These are phyloP conservation scores for Plasmopara viticola DNA, from an alignment of 352 stramenopile species.

Conservation along the genomic window DNA sequence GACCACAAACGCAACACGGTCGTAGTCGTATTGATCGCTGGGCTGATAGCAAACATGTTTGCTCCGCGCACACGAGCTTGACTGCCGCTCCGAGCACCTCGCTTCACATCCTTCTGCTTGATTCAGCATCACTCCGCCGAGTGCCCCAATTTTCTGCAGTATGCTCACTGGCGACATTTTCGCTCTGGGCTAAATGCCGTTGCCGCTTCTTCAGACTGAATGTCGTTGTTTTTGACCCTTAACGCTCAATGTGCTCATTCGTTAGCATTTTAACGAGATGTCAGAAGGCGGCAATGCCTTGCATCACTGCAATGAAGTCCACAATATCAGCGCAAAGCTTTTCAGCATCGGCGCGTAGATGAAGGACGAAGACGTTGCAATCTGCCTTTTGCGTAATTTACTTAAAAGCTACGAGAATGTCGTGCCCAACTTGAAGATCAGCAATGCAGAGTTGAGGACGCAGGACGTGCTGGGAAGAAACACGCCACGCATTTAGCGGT, in stretches of 20 bases:
- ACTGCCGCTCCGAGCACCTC: conserved; percentile 1
- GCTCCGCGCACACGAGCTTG: not conserved
- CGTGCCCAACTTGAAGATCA: not conserved
- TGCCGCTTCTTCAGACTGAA: not conserved
- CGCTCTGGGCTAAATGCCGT: not conserved
- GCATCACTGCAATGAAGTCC: too few species aligned
- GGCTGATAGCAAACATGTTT: not conserved
- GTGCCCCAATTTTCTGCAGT: not conserved
- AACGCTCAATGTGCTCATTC: not conserved
- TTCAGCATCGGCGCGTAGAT: too few species aligned
- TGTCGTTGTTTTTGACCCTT: not conserved
- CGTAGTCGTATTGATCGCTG: not conserved
- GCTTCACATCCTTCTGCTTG: conserved; percentile 1
- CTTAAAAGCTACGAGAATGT: too few species aligned
- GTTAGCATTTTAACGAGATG: not conserved
- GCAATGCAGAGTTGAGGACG: too few species aligned
- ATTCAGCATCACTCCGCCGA: not conserved
- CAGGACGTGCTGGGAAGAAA: too few species aligned
- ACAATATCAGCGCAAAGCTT: too few species aligned
- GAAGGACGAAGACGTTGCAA: too few species aligned
- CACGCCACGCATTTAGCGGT: not conserved
- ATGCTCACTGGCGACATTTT: not conserved
- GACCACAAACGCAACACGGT: not conserved
- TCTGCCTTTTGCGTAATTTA: too few species aligned
- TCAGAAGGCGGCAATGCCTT: too few species aligned